Evolutionary conservation across 2,329 filamentous ascomycete species (phyloP).

Genomic region (Orbilia javanica): DNA sequence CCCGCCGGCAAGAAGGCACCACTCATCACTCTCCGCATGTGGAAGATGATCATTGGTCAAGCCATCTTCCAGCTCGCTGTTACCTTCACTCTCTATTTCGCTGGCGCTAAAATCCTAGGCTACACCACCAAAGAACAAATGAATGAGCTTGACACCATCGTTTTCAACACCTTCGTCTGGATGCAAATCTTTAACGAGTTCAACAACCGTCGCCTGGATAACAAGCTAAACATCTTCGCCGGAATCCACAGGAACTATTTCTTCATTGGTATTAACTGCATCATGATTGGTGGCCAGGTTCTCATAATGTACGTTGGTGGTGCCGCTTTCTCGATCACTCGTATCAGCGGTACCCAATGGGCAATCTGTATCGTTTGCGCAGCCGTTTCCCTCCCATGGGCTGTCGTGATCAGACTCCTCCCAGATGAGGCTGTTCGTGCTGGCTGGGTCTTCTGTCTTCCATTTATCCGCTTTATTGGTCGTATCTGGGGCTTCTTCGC

Average conservation of each 20-base stretch:
- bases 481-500: constrained; percentile 51
- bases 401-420: constrained; percentile 82
- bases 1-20: constrained; percentile 80
- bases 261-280: constrained; percentile 84
- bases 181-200: constrained; percentile 99
- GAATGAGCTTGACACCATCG: constrained; percentile 78
- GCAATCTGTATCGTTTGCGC: constrained; percentile 86
- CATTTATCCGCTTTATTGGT: constrained; percentile 68
- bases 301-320: constrained; percentile 92
- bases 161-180: constrained; percentile 99
- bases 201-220: constrained; percentile 91
- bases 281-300: constrained; percentile 90
- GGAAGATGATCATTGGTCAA: constrained; percentile 99
- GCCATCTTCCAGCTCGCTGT: constrained; percentile 85
- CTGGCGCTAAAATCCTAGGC: constrained; percentile 72
- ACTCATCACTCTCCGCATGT: constrained; percentile 90
- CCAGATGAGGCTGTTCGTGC: constrained; percentile 77
- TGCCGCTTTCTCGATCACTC: constrained; percentile 79
- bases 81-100: constrained; percentile 87
- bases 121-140: constrained; percentile 69
- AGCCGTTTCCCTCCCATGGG: constrained; percentile 85
- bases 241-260: constrained; percentile 86
- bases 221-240: constrained; percentile 95
- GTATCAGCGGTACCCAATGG: constrained; percentile 82
- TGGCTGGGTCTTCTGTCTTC: constrained; percentile 67